A percentile compares a stretch with the other conserved stretches of the same genome.
Evolutionary conservation across 257 asterid species (phyloP).

Genomic region (Dorcoceras hygrometricum): DNA sequence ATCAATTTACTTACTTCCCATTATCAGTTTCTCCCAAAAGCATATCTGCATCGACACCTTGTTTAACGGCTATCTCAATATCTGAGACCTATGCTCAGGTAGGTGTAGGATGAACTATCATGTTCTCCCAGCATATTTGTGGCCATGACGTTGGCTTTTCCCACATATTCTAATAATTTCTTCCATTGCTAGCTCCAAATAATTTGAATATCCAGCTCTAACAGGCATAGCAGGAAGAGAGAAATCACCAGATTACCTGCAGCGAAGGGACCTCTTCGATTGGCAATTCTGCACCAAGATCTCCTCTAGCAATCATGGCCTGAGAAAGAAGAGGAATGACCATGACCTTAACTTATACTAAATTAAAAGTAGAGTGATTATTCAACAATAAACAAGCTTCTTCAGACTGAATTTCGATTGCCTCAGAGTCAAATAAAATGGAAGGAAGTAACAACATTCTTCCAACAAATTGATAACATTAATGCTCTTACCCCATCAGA

Average conservation of each 20-base stretch:
- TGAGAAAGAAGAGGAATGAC: constrained; percentile 28
- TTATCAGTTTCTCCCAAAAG: constrained; percentile 69
- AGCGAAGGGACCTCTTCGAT: constrained; percentile 90
- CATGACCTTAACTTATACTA: constrained; percentile 19
- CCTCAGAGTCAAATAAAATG: constrained; percentile 2
- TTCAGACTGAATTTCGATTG: background rate
- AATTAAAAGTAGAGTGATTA: background rate
- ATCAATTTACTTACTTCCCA: constrained; percentile 59
- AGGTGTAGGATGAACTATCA: constrained; percentile 91
- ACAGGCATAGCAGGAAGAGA: constrained; percentile 1
- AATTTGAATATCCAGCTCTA: background rate
- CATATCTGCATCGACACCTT: constrained; percentile 62
- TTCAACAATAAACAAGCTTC: constrained; percentile 4
- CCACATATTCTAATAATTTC: constrained; percentile 66
- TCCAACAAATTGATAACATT: constrained; percentile 11
- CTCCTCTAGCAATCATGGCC: constrained; percentile 99
- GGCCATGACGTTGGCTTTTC: constrained; percentile 62
- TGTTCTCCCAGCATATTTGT: constrained; percentile 67
- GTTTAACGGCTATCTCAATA: constrained; percentile 55
- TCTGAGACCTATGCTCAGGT: constrained; percentile 98
- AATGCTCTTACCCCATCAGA: constrained; percentile 82
- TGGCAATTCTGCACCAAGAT: constrained; percentile 97
- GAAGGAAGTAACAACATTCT: background rate
- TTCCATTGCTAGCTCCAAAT: no score
- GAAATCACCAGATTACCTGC: constrained; percentile 54